Conservation (phyloP, 2,329 filamentous ascomycete species). For the Colletotrichum sp. region DNA sequence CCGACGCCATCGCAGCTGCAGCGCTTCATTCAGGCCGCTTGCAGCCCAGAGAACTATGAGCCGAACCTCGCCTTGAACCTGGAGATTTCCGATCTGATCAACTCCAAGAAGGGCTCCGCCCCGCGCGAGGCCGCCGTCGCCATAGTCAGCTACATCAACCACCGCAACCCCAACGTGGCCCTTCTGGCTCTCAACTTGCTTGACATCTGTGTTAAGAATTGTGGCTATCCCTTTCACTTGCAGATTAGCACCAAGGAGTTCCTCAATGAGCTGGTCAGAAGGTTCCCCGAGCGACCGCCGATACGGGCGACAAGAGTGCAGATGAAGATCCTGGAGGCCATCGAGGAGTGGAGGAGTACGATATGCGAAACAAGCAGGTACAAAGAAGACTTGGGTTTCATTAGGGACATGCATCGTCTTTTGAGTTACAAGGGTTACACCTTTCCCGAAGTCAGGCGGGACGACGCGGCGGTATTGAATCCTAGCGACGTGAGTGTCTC, state of each 20-base stretch:
- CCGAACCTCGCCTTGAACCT: conserved; percentile 95
- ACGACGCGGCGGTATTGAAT: conserved; percentile 96
- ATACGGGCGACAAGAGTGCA: conserved; percentile 87
- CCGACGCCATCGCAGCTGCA: conserved; percentile 86
- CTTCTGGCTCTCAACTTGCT: conserved; percentile 89
- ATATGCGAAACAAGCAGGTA: conserved; percentile 98
- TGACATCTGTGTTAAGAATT: conserved; percentile 99
- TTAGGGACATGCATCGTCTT: conserved; percentile 95
- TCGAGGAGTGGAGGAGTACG: conserved; percentile 97
- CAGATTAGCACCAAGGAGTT: conserved; percentile 99
- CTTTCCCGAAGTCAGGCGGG: conserved; percentile 89
- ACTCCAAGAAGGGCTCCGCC: conserved; percentile 94
- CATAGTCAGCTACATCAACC: conserved; percentile 94
- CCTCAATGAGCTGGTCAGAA: conserved; percentile 93
- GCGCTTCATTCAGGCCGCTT: conserved; percentile 94
- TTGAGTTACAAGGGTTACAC: conserved; percentile 96
- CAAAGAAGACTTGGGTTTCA: conserved; percentile 95
- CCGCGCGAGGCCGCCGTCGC: conserved; percentile 93
- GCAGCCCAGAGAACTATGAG: conserved; percentile 97
- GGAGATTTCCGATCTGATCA: conserved; percentile 95
- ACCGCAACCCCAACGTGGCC: conserved; percentile 94
- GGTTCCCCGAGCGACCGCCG: conserved; percentile 93
- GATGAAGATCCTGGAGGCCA: conserved; percentile 89
- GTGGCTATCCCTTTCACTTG: conserved; percentile 97
- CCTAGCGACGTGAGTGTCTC: conserved; percentile 82